phyloP scores from a whole-genome alignment of 495 filamentous ascomycete species.

The Hyphodiscus hymeniophilus region DNA sequence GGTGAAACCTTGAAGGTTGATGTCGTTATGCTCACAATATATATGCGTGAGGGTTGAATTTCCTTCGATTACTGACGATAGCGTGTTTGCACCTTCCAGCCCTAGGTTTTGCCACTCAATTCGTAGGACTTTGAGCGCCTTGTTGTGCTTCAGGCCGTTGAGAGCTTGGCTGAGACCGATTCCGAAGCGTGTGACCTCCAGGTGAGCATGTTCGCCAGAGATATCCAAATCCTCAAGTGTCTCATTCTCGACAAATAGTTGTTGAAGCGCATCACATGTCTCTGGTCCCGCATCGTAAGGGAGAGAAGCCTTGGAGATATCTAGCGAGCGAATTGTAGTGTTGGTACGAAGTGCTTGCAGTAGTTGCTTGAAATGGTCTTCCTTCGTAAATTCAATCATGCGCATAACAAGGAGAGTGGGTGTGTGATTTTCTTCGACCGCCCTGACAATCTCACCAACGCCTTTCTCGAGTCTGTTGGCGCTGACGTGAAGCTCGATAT shows the following conservation, averaged over 20 bases:
- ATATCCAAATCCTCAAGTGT: conserved; percentile 75
- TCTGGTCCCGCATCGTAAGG: conserved; percentile 68
- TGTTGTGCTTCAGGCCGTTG: conserved; percentile 68
- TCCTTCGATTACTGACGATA: conserved; percentile 66
- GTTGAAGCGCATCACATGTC: conserved; percentile 63
- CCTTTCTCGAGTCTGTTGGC: conserved; percentile 73
- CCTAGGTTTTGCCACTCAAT: conserved; percentile 59
- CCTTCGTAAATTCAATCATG: conserved; percentile 76
- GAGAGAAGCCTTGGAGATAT: conserved; percentile 81
- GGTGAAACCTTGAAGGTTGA: conserved; percentile 70
- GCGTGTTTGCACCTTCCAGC: conserved; percentile 62
- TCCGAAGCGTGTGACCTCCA: conserved; percentile 80
- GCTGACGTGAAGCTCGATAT: conserved; percentile 70
- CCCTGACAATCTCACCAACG: conserved; percentile 55
- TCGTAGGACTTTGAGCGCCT: conserved; percentile 61
- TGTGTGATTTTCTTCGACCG: conserved; percentile 53
- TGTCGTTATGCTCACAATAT: conserved; percentile 71
- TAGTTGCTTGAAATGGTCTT: conserved; percentile 66
- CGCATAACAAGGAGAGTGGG: conserved; percentile 71
- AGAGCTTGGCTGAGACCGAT: conserved; percentile 74
- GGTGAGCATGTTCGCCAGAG: conserved; percentile 79
- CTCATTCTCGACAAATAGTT: conserved; percentile 70
- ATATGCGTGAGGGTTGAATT: conserved; percentile 60
- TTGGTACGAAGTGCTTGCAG: conserved; percentile 65
- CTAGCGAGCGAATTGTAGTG: conserved; percentile 65